phyloP scores from a whole-genome alignment of 805 yeast species.

The Komagataella pseudopastoris region DNA sequence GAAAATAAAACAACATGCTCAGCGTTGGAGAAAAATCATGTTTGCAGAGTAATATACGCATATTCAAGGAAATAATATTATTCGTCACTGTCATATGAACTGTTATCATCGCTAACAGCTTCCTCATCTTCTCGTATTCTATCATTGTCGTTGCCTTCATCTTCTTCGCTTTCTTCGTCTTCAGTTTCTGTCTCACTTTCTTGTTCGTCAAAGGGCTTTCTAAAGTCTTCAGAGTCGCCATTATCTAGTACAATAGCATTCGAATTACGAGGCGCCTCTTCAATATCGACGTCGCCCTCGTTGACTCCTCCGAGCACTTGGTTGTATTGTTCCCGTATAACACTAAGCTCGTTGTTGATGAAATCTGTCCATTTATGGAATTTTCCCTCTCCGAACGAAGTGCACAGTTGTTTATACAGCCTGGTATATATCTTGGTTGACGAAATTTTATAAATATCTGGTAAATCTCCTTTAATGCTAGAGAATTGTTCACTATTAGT shows the following conservation, averaged over 20 bases:
- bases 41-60: neutral
- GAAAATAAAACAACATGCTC: constrained; percentile 1
- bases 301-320: constrained; percentile 40
- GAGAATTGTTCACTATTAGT: constrained; percentile 2
- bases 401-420: neutral
- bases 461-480: constrained; percentile 1
- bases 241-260: constrained; percentile 6
- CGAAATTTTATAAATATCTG: neutral
- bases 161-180: constrained; percentile 1
- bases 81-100: constrained; percentile 2
- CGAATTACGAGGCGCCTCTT: constrained; percentile 11
- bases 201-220: constrained; percentile 26
- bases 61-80: neutral
- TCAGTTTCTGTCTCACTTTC: constrained; percentile 8
- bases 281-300: constrained; percentile 10
- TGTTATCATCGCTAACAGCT: neutral
- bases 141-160: constrained; percentile 1
- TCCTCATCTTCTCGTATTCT: neutral
- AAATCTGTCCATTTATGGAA: constrained; percentile 30
- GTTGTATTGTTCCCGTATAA: constrained; percentile 41
- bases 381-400: neutral
- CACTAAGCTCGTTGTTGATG: constrained; percentile 31
- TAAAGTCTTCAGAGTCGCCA: constrained; percentile 12
- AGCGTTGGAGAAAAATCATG: neutral
- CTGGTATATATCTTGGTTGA: neutral